Evolutionary conservation across 2,329 filamentous ascomycete species (phyloP).

Genomic region (Arthroderma sp.): DNA sequence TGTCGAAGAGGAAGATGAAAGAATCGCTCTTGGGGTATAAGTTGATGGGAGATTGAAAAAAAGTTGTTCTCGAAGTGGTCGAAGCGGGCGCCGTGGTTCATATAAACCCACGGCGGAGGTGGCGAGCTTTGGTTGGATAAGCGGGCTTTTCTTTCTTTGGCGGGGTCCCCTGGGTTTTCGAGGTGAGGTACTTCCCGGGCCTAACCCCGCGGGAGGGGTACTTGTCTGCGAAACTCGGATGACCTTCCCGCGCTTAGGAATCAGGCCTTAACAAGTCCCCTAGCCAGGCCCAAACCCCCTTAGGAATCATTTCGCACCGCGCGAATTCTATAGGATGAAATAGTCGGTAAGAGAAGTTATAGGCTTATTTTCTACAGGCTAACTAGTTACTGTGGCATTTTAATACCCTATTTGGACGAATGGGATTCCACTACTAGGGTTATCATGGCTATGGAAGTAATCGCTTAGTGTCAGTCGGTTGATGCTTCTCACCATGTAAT

Average conservation of each 20-base stretch:
- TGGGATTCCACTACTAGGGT: too few relatives aligned
- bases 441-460: too few relatives aligned
- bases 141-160: not conserved
- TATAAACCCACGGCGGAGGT: not conserved
- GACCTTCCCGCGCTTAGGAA: not conserved
- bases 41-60: not conserved
- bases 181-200: not conserved
- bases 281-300: too few relatives aligned
- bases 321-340: too few relatives aligned
- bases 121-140: conserved; percentile 1
- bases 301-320: too few relatives aligned
- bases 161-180: not conserved
- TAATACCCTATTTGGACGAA: too few relatives aligned
- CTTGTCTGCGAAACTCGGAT: not conserved
- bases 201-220: not conserved
- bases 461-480: too few relatives aligned
- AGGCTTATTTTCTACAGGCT: too few relatives aligned
- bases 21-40: not conserved
- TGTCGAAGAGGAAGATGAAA: not conserved
- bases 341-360: too few relatives aligned
- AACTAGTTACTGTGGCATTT: too few relatives aligned
- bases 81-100: not conserved
- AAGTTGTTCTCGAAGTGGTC: not conserved
- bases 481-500: too few relatives aligned
- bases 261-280: too few relatives aligned